Evolutionary conservation across 768 basidiomycete species (phyloP), one percentile per base, ranked within the genome.

Genomic region (Psilocybe cyanescens): DNA sequence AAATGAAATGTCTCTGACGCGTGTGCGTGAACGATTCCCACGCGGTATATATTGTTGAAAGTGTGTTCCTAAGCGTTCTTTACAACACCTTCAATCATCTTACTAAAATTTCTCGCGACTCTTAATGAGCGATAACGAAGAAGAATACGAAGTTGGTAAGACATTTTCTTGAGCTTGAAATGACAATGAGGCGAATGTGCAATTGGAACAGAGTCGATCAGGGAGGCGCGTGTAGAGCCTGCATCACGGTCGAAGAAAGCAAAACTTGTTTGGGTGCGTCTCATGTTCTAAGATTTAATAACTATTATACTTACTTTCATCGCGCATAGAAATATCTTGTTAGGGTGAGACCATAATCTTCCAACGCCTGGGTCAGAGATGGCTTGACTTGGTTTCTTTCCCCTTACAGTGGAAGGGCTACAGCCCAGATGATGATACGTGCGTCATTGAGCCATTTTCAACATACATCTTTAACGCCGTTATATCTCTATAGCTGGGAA

Each of bases 61-160:
- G 37, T 39, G 37, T n/a, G 6, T 12, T 44, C 41, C 41, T 44
- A 44, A 44, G 7, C 14, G 14, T 44, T 44, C 41, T 44, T 44
- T 16, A n/a, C 11, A 44, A 44, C 11, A 5, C 4, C 41, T 44
- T 44, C 41, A 16, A 44, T 44, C 41, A 44, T 44, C 14, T 44
- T 12, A 4, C n/a, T 12, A 12, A 5, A n/a, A 44, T 12, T 44
- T 44, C n/a, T 44, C 41, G 41, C 41, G 41, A 47, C 44, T 33
- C 3, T 39, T 45, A 56, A 74, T 71, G 66, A 72, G 68, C 66
- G 76, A 75, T 65, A 78, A 75, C 47, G 79, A 79, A 58, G 77
- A 74, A 29, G 86, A 88, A 68, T 90, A 88, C 70, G 86, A 87
- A 84, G 87, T 90, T 62, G 88, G 89, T 87, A 59, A 75, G 87